phyloP scores from a whole-genome alignment of 306 rosid species.

The Ormosia emarginata region DNA sequence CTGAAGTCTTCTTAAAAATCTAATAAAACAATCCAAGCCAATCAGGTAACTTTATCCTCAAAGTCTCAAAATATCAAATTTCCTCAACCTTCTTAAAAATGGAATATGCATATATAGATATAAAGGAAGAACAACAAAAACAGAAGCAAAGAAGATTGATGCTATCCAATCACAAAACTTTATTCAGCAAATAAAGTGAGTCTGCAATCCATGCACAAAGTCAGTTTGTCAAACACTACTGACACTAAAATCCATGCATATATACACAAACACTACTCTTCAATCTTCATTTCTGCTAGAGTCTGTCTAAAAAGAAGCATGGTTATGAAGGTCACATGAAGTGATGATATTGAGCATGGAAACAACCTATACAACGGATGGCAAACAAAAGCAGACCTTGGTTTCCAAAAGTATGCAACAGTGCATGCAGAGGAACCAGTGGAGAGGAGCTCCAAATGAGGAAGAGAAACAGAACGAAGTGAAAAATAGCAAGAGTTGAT shows the following conservation, averaged over 20 bases:
- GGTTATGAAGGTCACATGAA: background rate
- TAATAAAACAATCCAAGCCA: background rate
- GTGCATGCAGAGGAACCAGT: slow-evolving; percentile 46
- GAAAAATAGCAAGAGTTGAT: slow-evolving; percentile 30
- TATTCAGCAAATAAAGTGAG: background rate
- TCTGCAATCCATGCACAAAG: background rate
- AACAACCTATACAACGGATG: background rate
- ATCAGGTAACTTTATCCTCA: background rate
- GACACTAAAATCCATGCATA: background rate
- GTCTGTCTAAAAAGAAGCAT: slow-evolving; percentile 5
- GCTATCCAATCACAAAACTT: slow-evolving; percentile 5
- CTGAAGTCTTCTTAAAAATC: background rate
- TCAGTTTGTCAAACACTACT: background rate
- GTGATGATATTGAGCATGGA: slow-evolving; percentile 5
- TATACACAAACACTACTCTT: slow-evolving; percentile 2
- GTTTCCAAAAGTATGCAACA: slow-evolving; percentile 35
- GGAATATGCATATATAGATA: background rate
- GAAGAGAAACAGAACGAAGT: slow-evolving; percentile 37
- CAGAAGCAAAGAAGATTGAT: slow-evolving; percentile 4
- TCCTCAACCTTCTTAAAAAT: background rate
- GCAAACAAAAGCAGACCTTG: slow-evolving; percentile 32
- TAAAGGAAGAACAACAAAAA: background rate
- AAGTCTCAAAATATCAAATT: background rate
- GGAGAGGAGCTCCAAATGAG: slow-evolving; percentile 32
- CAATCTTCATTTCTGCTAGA: slow-evolving; percentile 6